These are phyloP conservation scores for Epichloe coenophiala DNA, from an alignment of 2,329 filamentous ascomycete species.

Conservation along the genomic window DNA sequence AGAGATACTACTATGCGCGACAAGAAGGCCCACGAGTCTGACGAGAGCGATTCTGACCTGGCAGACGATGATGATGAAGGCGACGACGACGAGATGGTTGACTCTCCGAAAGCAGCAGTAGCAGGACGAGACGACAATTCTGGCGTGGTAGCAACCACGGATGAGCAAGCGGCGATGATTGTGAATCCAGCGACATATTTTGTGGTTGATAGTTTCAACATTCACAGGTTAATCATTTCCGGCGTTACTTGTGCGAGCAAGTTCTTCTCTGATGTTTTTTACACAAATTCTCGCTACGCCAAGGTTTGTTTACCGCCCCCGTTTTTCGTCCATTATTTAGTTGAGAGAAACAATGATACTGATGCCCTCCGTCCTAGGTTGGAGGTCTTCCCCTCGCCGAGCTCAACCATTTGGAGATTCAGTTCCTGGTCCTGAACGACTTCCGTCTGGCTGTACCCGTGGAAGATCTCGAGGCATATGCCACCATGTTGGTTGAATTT, in stretches of 20 bases:
- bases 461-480: constrained; percentile 92
- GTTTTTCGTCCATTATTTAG: not conserved
- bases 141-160: constrained; percentile 9
- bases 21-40: constrained; percentile 15
- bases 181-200: constrained; percentile 47
- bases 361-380: constrained; percentile 44
- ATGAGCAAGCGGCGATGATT: constrained; percentile 12
- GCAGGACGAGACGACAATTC: constrained; percentile 10
- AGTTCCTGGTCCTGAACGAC: constrained; percentile 91
- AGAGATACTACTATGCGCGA: constrained; percentile 20
- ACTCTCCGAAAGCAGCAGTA: constrained; percentile 13
- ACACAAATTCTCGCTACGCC: constrained; percentile 96
- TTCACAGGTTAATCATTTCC: constrained; percentile 89
- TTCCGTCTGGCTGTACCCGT: constrained; percentile 87
- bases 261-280: constrained; percentile 98
- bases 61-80: constrained; percentile 30
- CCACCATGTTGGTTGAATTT: constrained; percentile 96
- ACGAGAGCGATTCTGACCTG: constrained; percentile 37
- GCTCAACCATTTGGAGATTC: constrained; percentile 88
- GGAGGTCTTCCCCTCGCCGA: constrained; percentile 84
- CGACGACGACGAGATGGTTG: constrained; percentile 22
- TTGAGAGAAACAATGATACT: not conserved
- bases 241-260: constrained; percentile 98
- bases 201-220: constrained; percentile 98
- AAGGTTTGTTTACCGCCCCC: constrained; percentile 52